Percentiles rank a stretch among this genome's conserved stretches.
phyloP scores from a whole-genome alignment of 345 rosid genomes.

The Salix suchowensis region DNA sequence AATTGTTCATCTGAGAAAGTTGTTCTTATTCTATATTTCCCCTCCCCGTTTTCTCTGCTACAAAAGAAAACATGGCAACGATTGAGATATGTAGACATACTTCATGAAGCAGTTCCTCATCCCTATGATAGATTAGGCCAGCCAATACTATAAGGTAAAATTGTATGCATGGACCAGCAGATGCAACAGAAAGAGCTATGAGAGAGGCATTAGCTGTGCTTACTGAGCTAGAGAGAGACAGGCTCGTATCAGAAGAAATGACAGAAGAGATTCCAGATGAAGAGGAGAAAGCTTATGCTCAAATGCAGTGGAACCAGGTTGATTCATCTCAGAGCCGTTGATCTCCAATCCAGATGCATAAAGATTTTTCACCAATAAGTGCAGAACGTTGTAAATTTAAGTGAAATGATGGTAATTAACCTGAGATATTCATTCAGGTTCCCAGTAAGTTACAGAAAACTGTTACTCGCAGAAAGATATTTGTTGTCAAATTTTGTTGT shows the following conservation, averaged over 20 bases:
- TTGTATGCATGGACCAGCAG: constrained; percentile 38
- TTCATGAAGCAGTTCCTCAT: constrained; percentile 80
- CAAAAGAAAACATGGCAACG: constrained; percentile 88
- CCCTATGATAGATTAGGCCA: constrained; percentile 61
- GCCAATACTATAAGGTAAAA: constrained; percentile 23
- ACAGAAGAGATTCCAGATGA: constrained; percentile 50
- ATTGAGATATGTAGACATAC: constrained; percentile 47
- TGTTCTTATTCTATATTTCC: background rate
- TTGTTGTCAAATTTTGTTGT: background rate
- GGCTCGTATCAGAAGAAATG: constrained; percentile 37
- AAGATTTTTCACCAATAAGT: background rate
- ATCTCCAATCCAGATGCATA: background rate
- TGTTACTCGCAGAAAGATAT: background rate
- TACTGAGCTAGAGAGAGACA: constrained; percentile 29
- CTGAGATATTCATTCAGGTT: background rate
- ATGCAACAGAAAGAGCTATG: constrained; percentile 77
- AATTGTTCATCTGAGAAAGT: background rate
- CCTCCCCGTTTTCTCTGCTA: background rate
- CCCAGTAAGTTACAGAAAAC: background rate
- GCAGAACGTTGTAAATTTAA: background rate
- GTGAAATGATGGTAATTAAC: background rate
- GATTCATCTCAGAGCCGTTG: constrained; percentile 55
- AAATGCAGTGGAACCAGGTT: constrained; percentile 64
- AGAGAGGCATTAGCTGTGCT: constrained; percentile 52
- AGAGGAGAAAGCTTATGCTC: constrained; percentile 66